Percentiles rank a stretch among this genome's conserved stretches.
Evolutionary conservation across 2,329 filamentous ascomycete species (phyloP).

Genomic region (Trichophyton verrucosum): DNA sequence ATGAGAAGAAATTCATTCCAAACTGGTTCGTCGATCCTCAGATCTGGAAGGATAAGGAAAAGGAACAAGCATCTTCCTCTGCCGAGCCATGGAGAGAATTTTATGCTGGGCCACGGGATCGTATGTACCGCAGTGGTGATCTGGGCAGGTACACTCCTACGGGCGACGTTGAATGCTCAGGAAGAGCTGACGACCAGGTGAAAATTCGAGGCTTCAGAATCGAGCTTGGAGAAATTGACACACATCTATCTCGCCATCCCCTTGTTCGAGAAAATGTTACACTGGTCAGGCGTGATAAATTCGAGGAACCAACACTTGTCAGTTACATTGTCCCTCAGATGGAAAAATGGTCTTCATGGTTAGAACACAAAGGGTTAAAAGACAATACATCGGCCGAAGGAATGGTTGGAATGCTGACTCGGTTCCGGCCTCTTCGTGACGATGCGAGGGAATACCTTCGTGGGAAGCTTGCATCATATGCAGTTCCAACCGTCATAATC

Average conservation of each 20-base stretch:
- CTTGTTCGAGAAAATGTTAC: conserved; percentile 77
- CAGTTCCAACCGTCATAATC: conserved; percentile 63
- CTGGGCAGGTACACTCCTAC: conserved; percentile 60
- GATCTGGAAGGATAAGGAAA: conserved; percentile 55
- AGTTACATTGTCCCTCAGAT: conserved; percentile 82
- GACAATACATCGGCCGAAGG: conserved; percentile 40
- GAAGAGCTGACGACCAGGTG: conserved; percentile 75
- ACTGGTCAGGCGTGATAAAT: conserved; percentile 66
- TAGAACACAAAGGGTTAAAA: conserved; percentile 43
- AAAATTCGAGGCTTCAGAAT: conserved; percentile 95
- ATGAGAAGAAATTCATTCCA: conserved; percentile 60
- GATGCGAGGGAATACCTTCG: conserved; percentile 28
- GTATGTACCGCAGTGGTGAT: conserved; percentile 79
- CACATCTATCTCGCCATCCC: conserved; percentile 59
- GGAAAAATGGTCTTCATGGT: conserved; percentile 58
- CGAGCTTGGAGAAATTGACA: conserved; percentile 87
- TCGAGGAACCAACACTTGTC: conserved; percentile 75
- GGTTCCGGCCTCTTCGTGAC: conserved; percentile 48
- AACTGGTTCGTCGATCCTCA: conserved; percentile 77
- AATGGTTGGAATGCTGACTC: conserved; percentile 45
- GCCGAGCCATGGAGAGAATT: conserved; percentile 64
- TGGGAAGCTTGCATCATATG: conserved; percentile 60
- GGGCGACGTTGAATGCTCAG: conserved; percentile 65
- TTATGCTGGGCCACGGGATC: conserved; percentile 71
- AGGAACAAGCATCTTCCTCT: conserved; percentile 38